Evolutionary conservation across 2,329 filamentous ascomycete species (phyloP).

Genomic region (Trichoderma koningiopsis): DNA sequence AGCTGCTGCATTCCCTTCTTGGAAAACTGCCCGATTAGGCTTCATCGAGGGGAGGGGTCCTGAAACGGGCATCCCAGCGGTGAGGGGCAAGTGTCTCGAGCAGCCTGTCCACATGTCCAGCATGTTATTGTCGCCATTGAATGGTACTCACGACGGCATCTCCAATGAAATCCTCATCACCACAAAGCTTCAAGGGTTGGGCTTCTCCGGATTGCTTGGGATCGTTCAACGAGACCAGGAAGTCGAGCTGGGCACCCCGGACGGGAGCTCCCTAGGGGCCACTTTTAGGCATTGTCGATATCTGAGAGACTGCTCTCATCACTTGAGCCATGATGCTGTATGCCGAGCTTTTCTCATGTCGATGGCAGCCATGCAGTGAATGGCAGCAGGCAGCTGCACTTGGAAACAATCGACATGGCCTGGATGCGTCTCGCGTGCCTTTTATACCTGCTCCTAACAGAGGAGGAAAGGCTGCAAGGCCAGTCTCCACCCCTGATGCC

Average conservation of each 20-base stretch:
- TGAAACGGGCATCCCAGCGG: conserved; percentile 22
- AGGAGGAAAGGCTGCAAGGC: neutral
- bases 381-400: neutral
- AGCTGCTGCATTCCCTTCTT: conserved; percentile 1
- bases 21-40: conserved; percentile 15
- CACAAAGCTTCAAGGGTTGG: too few relatives aligned
- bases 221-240: neutral
- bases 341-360: neutral
- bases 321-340: neutral
- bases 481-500: conserved; percentile 14
- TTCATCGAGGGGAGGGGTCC: conserved; percentile 6
- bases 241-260: conserved; percentile 3
- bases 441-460: neutral
- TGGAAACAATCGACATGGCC: neutral
- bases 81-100: conserved; percentile 29
- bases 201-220: neutral
- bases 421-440: neutral
- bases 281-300: conserved; percentile 18
- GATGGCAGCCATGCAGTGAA: neutral
- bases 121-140: neutral
- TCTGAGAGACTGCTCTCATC: neutral
- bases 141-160: neutral
- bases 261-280: neutral
- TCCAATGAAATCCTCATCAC: neutral
- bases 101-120: neutral